A percentile compares a stretch with the other conserved stretches of the same genome.
These are phyloP conservation scores for Delonix regia DNA, from an alignment of 306 rosid species.

Conservation along the genomic window DNA sequence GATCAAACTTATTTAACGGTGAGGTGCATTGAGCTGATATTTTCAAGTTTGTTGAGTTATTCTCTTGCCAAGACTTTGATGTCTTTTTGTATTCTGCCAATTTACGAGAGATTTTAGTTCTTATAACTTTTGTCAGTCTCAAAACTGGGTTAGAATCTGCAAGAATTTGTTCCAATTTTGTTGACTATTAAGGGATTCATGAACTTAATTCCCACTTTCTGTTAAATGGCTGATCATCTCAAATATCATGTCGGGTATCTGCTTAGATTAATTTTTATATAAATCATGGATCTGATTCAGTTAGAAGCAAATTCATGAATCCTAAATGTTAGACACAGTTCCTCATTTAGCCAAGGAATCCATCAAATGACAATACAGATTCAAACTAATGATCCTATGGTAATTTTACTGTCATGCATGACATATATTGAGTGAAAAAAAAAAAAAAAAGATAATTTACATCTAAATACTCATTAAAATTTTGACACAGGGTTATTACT, in stretches of 20 bases:
- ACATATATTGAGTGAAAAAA: not conserved
- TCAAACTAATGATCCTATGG: not conserved
- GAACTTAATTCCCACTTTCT: not conserved
- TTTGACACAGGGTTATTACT: not conserved
- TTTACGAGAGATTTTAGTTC: constrained; percentile 16
- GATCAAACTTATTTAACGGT: constrained; percentile 35
- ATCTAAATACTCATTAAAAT: not conserved
- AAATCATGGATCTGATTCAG: not conserved
- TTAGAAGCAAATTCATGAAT: constrained; percentile 6
- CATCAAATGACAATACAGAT: not conserved
- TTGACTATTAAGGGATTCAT: not conserved
- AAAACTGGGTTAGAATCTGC: constrained; percentile 11
- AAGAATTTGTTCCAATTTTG: constrained; percentile 14
- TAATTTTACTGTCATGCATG: not conserved
- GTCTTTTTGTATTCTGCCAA: constrained; percentile 5
- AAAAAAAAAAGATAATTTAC: no score
- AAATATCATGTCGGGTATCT: not conserved
- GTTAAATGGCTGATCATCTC: not conserved
- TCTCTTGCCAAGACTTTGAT: not conserved
- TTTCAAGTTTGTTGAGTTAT: constrained; percentile 35
- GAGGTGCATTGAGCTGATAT: constrained; percentile 36
- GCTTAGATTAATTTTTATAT: not conserved
- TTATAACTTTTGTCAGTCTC: constrained; percentile 19
- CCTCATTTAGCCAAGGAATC: not conserved
- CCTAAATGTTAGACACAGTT: not conserved